Evolutionary conservation across 768 basidiomycete species (phyloP), one percentile per base, ranked within the genome.

Genomic region (Albatrellus ellisii): DNA sequence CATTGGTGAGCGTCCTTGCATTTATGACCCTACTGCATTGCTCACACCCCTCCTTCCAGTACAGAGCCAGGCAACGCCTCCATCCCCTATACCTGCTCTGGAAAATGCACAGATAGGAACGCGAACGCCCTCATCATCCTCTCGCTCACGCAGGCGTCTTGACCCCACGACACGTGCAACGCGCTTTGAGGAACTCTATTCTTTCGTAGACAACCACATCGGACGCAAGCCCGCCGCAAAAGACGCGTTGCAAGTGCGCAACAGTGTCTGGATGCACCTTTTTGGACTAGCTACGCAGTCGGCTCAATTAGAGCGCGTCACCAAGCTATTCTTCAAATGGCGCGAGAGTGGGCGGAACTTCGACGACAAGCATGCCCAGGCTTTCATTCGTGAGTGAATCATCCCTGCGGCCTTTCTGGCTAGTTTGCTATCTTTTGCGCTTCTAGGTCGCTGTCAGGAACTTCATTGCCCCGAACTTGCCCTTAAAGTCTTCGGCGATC

Each of bases 371-470:
- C 47, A 51, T 18, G 25, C 28, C 6, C 26, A 20, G 21, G 39
- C 44, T 17, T 51, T 49, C 26, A 36, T 49, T 14, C 42, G 50
- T 49, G 39, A 20, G 50, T 51, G 20, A n/a, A 29, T 36, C 29
- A 17, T 26, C n/a, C 2, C 18, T 43, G 14, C 35, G 24, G 10
- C 22, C 31, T 22, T 15, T 1, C 22, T 20, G 17, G n/a, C 17
- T 14, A 25, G 24, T 15, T 36, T 33, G 15, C 4, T 6, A 15
- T 21, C 20, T 18, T 8, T 25, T 20, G n/a, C n/a, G 17, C 6
- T 7, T 5, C n/a, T 39, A 84, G 79, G 71, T 18, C 79, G 80
- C 7, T 82, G 78, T 41, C 63, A 69, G 45, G 68, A 78, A 50
- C 66, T 81, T 1, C 53, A 59, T 11, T 73, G 72, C 43, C 72